Percentiles rank a stretch among this genome's conserved stretches.
Evolutionary conservation across 2,329 filamentous ascomycete species (phyloP).

Genomic region (Pestalotiopsis sp.): DNA sequence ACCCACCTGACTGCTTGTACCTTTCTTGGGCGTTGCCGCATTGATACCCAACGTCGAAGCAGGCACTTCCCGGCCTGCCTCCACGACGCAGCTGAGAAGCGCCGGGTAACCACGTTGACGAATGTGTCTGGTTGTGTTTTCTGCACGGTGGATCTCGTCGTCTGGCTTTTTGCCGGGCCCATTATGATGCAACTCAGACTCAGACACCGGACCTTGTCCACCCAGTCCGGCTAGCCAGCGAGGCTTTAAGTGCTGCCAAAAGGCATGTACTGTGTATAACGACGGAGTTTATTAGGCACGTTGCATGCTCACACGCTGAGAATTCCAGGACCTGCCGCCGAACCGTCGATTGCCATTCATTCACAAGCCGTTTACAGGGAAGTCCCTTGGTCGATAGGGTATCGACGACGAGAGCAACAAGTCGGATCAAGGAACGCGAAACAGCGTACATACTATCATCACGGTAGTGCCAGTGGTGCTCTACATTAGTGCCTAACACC

Average conservation of each 20-base stretch:
- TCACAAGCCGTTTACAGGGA: slow-evolving; percentile 18
- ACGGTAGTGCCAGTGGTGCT: not conserved
- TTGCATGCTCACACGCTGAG: slow-evolving; percentile 1
- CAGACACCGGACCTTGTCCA: not conserved
- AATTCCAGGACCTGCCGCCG: not conserved
- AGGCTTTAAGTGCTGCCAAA: not conserved
- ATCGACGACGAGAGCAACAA: slow-evolving; percentile 22
- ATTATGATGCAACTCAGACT: slow-evolving; percentile 11
- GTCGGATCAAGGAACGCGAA: slow-evolving; percentile 13
- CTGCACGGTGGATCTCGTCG: slow-evolving; percentile 1
- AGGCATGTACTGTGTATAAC: slow-evolving; percentile 6
- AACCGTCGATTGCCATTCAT: not conserved
- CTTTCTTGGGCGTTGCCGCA: slow-evolving; percentile 44
- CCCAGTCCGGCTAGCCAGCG: not conserved
- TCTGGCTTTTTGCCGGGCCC: slow-evolving; percentile 2
- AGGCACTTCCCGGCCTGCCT: slow-evolving; percentile 22
- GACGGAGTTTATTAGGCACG: slow-evolving; percentile 3
- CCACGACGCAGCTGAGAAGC: slow-evolving; percentile 22
- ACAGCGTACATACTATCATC: not conserved
- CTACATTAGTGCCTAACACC: not conserved
- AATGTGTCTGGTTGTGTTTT: slow-evolving; percentile 13
- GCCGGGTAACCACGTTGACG: slow-evolving; percentile 18
- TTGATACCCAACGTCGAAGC: slow-evolving; percentile 45
- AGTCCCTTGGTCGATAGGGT: slow-evolving; percentile 26
- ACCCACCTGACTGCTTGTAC: slow-evolving; percentile 26